Evolutionary conservation across 148 eudicot genomes (phyloP).

Genomic region (Arctostaphylos glauca): DNA sequence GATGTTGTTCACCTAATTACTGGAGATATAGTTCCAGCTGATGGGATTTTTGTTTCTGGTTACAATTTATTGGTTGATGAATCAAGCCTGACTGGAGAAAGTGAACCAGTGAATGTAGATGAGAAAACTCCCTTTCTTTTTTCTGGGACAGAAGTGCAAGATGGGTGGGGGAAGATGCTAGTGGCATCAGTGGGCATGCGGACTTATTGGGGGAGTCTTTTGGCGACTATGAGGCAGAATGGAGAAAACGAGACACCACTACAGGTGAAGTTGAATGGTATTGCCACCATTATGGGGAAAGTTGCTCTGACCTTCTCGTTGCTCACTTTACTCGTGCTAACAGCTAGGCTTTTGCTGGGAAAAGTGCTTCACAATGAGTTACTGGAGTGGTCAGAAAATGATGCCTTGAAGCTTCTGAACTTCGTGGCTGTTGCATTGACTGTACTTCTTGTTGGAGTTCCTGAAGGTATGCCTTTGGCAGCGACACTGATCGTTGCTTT

Average conservation of each 20-base stretch:
- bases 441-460: constrained; percentile 93
- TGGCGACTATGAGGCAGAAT: constrained; percentile 83
- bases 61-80: constrained; percentile 79
- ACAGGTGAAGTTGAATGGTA: constrained; percentile 94
- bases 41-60: constrained; percentile 81
- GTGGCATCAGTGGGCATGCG: constrained; percentile 98
- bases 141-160: constrained; percentile 86
- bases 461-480: constrained; percentile 94
- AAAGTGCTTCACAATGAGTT: constrained; percentile 30
- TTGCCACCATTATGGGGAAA: constrained; percentile 93
- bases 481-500: constrained; percentile 96
- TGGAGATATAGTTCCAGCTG: constrained; percentile 92
- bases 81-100: constrained; percentile 91
- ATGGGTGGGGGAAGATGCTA: constrained; percentile 86
- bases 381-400: constrained; percentile 61
- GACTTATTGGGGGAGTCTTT: constrained; percentile 94
- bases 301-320: constrained; percentile 85
- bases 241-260: constrained; percentile 95
- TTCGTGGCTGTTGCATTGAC: constrained; percentile 93
- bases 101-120: constrained; percentile 57
- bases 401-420: constrained; percentile 65
- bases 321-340: constrained; percentile 66
- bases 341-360: constrained; percentile 53
- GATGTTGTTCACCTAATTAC: constrained; percentile 73
- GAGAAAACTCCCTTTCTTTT: constrained; percentile 69